Base-by-base conservation (phyloP, 768 basidiomycete genomes). In the Russula sp. region DNA sequence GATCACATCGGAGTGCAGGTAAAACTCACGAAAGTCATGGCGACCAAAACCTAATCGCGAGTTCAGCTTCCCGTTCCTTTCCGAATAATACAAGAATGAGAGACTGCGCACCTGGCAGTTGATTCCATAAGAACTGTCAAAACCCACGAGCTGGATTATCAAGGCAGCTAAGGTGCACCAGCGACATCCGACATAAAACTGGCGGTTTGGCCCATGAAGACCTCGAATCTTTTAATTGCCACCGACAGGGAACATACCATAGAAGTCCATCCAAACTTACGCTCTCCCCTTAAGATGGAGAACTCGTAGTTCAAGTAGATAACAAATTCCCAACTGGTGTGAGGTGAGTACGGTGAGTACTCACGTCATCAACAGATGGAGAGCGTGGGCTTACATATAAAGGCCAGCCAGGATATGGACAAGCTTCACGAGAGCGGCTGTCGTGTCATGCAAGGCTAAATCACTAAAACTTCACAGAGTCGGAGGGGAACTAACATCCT, bases 121-220 rank as follows among this genome's bases (percentile, higher is more conserved):
- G 1, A 56, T 56, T 28, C 30, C 3, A 4, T 16, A 8, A 2
- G 32, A 20, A 20, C 1, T 1, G 30, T 55, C 44, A 5, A 49
- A 38, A 11, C 22, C 46, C 8, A 65, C 1, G 13, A 61, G 20
- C 26, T 38, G 51, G 5, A 32, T 4, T 7, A 38, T 50, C 7
- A 65, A 18, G 42, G 32, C n/a, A 24, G 30, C 3, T 11, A 61
- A 54, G 2, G 59, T 40, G 9, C 26, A 50, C 58, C 32, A 54
- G 22, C 64, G 64, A n/a, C 64, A 61, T 4, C 51, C 59, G 4
- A 65, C 14, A 40, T 62, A 65, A 16, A 65, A 32, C 64, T 65
- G 42, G 24, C 6, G 50, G n/a, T 18, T 9, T 22, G 20, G 3
- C 5, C 20, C 10, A 44, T 54, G 16, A 48, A 22, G 48, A 26